Base-by-base conservation (phyloP, 1,139 yeast genomes). In the Geotrichum carabidarum region DNA sequence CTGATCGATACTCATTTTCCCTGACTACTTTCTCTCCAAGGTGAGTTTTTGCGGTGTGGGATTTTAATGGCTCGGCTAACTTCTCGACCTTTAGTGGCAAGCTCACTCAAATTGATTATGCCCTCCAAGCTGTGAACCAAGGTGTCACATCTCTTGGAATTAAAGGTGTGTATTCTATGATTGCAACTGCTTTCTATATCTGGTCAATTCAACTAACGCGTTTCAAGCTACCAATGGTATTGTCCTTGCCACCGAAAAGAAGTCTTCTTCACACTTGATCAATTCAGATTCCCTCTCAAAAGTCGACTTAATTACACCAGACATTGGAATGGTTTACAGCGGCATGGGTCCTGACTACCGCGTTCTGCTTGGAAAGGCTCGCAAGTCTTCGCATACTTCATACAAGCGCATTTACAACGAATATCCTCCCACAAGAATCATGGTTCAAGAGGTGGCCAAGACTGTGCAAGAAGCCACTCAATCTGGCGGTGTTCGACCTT, bases 321-420 rank as follows among this genome's bases (percentile, higher is more conserved):
- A 93, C 68, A 88, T 93, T 62, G 99, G 98, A 57, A 89, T 93
- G 81, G 90, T 95, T 4, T 94, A 94, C 73, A 81, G 96, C 15
- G 99, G 99, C 32, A 91, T 94, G 98, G 99, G 99, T 12, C 99
- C 99, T 18, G 99, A 94, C 71, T 94, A 87, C 76, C 79, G 99
- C 62, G 96, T 94, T 18, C 79, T 94, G 52, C 90, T 91, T 46
- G 98, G 93, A 71, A 86, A 86, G 70, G 93, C 98, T 12, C 81
- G 99, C 65, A 91, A 89, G 71, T 83, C 86, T 59, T 89, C 98
- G 44, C 99, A 94, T 71, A 84, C 96, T 17, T 82, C 86, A 66
- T 94, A 94, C 73, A 91, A 91, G 74, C 81, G 96, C 68, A 78
- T 91, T 60, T 94, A 93, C 74, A 91, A 93, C 69, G 98, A 93